phyloP scores from a whole-genome alignment of 2,329 filamentous ascomycete species.

The Penicillium frequentans region DNA sequence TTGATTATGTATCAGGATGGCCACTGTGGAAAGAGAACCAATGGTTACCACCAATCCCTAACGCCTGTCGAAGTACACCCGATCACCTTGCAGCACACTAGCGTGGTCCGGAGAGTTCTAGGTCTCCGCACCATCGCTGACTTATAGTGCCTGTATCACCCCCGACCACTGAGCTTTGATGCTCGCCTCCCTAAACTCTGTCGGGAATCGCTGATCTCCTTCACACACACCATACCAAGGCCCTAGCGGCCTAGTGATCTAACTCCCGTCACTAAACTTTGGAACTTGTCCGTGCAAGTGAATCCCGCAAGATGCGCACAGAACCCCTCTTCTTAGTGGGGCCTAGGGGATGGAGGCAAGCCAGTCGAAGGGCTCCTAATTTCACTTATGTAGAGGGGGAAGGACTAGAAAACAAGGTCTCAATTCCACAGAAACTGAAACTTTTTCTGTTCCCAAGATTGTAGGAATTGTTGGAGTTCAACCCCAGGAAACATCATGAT shows the following conservation, averaged over 20 bases:
- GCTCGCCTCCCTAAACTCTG: background rate
- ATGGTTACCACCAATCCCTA: background rate
- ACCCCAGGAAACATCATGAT: background rate
- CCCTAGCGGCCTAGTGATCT: background rate
- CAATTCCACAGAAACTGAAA: background rate
- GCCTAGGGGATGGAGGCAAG: background rate
- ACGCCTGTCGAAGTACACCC: background rate
- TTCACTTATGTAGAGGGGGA: background rate
- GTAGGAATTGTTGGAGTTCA: background rate
- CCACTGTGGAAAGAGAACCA: background rate
- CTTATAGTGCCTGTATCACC: background rate
- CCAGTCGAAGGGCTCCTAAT: background rate
- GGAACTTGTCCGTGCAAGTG: constrained; percentile 1
- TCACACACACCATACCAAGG: background rate
- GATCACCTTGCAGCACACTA: background rate
- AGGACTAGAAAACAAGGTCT: background rate
- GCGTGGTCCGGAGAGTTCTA: background rate
- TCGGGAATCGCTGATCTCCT: background rate
- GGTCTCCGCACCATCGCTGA: background rate
- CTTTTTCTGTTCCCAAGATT: background rate
- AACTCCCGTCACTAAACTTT: background rate
- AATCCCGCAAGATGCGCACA: background rate
- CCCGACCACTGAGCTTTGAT: background rate
- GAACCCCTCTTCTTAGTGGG: constrained; percentile 4
- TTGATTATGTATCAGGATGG: background rate